phyloP scores from a whole-genome alignment of 225 moss, liverwort and hornwort genomes.

The Asterella californica region DNA sequence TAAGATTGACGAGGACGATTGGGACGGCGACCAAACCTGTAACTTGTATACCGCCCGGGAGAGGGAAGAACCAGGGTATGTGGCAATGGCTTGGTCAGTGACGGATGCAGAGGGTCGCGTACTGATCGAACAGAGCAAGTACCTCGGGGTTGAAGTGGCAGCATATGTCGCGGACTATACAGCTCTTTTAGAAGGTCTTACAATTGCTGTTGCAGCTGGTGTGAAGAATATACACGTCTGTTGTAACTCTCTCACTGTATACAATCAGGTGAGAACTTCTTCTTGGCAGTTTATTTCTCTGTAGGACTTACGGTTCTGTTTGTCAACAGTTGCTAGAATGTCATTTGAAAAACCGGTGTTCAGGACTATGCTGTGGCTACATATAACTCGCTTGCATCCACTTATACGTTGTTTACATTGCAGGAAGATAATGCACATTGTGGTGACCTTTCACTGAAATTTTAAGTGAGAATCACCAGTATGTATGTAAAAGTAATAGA shows the following conservation, averaged over 20 bases:
- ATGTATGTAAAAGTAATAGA: too few species aligned
- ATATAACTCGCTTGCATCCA: too few species aligned
- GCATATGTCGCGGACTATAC: conserved; percentile 55
- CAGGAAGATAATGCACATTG: too few species aligned
- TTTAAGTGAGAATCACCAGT: too few species aligned
- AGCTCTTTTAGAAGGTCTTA: conserved; percentile 61
- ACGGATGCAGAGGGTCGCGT: conserved; percentile 45
- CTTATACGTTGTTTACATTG: too few species aligned
- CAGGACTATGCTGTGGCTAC: too few species aligned
- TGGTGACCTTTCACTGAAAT: too few species aligned
- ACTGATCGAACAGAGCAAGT: conserved; percentile 54
- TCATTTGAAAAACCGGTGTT: too few species aligned
- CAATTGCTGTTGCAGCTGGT: conserved; percentile 49
- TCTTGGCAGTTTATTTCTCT: not conserved
- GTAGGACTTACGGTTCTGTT: not conserved
- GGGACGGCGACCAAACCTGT: conserved; percentile 22
- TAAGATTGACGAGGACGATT: conserved; percentile 11
- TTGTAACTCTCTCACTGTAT: conserved; percentile 48
- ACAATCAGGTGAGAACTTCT: conserved; percentile 51
- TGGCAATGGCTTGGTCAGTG: conserved; percentile 61
- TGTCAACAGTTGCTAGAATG: too few species aligned
- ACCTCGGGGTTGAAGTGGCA: conserved; percentile 44
- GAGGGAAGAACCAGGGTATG: conserved; percentile 49
- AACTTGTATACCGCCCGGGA: conserved; percentile 37
- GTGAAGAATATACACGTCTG: conserved; percentile 38